Evolutionary conservation across 306 rosid genomes (phyloP), one percentile per base, ranked within the genome.

Genomic region (Medicago ruthenica): DNA sequence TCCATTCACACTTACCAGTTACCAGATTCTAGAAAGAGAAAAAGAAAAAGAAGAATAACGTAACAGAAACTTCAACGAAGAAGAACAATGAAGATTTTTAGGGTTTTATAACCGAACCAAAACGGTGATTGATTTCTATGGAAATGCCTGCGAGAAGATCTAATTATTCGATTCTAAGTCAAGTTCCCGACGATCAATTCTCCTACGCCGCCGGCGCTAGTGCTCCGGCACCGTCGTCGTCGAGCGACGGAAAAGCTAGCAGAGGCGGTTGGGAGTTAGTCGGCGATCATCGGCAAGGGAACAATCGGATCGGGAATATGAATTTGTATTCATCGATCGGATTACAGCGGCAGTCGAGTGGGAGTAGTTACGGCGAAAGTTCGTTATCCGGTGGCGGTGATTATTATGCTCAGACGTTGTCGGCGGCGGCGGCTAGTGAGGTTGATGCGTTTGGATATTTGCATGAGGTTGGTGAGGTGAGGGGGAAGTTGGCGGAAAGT

Each of bases 321-420:
- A 92, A 79, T 81, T 17, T 80, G 83, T 88, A 79, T 69, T 55
- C 93, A 2, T 85, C 88, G 78, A 86, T 85, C 76, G 97, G 97
- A 31, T 50, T 96, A 66, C 98, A 92, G 96, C 78, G 97, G 82
- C 99, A 96, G 83, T 96, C 99, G 8, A 96, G 99, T 64, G 99
- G 98, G 44, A 95, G 99, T 53, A 95, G 99, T 74, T 95, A 84
- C 18, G 98, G 98, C 0, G 99, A 89, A 79, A 95, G 98, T 83
- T 95, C 99, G 70, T 78, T 92, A 7, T 92, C 99, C 11, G 97
- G 99, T 1, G 99, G 94, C 7, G 97, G 97, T 5, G 99, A 95
- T 37, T 92, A 86, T 68, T 92, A 89, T 62, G 92, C 92, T 9
- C 98, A 89, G 63, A 88, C 92, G 22, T 79, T 88, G 0, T 89